Percentiles rank a stretch among this genome's conserved stretches.
phyloP scores from a whole-genome alignment of 106 monocot genomes.

The Dendrobium nobile region DNA sequence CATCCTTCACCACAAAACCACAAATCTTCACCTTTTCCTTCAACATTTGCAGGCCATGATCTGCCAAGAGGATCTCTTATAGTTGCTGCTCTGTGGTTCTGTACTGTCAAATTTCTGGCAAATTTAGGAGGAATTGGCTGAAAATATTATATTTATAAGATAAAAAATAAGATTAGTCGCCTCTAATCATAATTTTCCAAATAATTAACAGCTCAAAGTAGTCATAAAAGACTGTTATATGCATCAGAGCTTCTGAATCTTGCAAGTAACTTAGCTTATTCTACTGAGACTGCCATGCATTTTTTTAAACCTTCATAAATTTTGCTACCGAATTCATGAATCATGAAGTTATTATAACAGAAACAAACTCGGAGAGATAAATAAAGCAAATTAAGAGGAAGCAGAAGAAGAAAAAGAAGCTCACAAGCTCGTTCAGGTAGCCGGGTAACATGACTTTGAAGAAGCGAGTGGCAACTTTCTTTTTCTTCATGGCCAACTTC shows the following conservation, averaged over 20 bases:
- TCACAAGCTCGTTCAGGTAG: slow-evolving; percentile 1
- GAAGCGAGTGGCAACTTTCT: neutral
- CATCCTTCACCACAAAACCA: neutral
- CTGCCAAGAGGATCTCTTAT: slow-evolving; percentile 7
- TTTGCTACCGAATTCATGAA: neutral
- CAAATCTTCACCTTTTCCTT: neutral
- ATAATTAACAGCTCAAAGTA: neutral
- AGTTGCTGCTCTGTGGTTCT: neutral
- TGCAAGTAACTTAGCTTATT: no score
- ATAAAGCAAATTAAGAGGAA: neutral
- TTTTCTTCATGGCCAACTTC: neutral
- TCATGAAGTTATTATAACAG: neutral
- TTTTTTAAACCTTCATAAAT: no score
- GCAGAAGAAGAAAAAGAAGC: neutral
- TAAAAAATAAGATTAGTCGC: neutral
- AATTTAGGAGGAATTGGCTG: slow-evolving; percentile 5
- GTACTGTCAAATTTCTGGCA: neutral
- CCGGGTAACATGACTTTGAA: slow-evolving; percentile 9
- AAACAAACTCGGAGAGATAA: neutral
- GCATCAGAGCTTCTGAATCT: no score
- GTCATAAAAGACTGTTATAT: no score
- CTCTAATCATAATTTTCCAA: neutral
- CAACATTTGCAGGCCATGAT: neutral
- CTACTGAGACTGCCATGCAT: no score
- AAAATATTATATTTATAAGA: neutral